phyloP scores from a whole-genome alignment of 2,329 filamentous ascomycete species.

The Graphium sp. region DNA sequence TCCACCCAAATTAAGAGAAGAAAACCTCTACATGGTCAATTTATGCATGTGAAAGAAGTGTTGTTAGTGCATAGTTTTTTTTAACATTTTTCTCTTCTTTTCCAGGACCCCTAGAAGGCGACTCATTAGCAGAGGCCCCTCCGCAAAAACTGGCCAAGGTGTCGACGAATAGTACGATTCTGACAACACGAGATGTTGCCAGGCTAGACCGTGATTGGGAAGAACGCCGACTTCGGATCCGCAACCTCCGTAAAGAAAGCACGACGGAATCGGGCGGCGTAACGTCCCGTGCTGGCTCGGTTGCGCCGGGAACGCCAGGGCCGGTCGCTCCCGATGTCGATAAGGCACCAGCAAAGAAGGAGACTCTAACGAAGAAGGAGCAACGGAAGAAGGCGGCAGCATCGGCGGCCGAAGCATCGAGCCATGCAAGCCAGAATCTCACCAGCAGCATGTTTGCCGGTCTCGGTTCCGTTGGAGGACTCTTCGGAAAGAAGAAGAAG shows the following conservation, averaged over 20 bases:
- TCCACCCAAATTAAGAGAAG: too few species aligned
- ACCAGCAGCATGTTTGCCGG: constrained; percentile 59
- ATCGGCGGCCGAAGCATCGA: constrained; percentile 60
- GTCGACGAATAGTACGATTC: constrained; percentile 29
- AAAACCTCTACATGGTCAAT: too few species aligned
- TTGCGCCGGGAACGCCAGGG: constrained; percentile 20
- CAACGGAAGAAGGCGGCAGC: constrained; percentile 58
- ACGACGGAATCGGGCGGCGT: constrained; percentile 30
- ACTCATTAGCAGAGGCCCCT: too few species aligned
- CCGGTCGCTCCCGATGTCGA: not conserved
- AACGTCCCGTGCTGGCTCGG: constrained; percentile 34
- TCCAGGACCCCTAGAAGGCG: constrained; percentile 8
- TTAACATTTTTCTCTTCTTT: not conserved
- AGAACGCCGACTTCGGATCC: constrained; percentile 51
- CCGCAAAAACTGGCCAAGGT: constrained; percentile 27
- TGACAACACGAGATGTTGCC: constrained; percentile 42
- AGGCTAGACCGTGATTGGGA: constrained; percentile 55
- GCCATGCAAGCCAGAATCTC: constrained; percentile 66
- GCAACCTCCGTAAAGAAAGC: constrained; percentile 44
- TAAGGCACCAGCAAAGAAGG: too few species aligned
- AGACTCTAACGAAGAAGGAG: constrained; percentile 76
- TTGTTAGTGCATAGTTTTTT: not conserved
- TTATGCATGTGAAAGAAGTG: too few species aligned
- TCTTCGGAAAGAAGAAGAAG: constrained; percentile 42
- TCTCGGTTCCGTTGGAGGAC: constrained; percentile 42